Evolutionary conservation across 495 filamentous ascomycete genomes (phyloP).

Genomic region (Terfezia claveryi): DNA sequence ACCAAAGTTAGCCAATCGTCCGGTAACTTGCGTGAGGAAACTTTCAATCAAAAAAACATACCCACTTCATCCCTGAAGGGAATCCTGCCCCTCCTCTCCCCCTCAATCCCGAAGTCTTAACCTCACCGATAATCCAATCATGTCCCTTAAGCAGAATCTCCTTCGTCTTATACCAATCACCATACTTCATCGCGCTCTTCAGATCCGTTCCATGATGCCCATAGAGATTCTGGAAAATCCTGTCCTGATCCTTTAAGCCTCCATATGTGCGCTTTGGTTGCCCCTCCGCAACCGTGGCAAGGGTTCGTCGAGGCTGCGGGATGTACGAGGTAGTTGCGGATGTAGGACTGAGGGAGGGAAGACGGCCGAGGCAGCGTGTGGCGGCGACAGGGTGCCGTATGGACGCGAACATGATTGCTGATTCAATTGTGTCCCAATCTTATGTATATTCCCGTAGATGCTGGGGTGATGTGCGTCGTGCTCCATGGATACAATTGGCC

Average conservation of each 20-base stretch:
- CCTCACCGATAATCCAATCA: constrained; percentile 94
- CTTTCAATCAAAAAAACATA: constrained; percentile 26
- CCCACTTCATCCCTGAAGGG: constrained; percentile 96
- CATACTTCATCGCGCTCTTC: constrained; percentile 90
- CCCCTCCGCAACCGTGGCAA: constrained; percentile 79
- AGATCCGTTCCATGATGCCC: constrained; percentile 74
- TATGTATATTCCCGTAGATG: no score
- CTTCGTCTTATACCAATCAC: constrained; percentile 98
- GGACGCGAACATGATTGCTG: neutral
- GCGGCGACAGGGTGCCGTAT: neutral
- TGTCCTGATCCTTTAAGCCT: constrained; percentile 78
- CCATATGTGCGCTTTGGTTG: constrained; percentile 48
- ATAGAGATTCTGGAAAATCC: constrained; percentile 98
- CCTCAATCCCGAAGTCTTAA: constrained; percentile 87
- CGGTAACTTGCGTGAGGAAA: no score
- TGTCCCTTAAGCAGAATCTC: constrained; percentile 91
- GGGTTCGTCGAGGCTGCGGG: constrained; percentile 8
- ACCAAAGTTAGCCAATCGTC: neutral
- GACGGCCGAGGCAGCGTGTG: neutral
- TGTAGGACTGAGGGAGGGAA: neutral
- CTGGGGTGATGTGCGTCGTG: no score
- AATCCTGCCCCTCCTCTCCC: constrained; percentile 95
- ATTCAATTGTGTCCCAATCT: no score
- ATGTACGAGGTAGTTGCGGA: neutral
- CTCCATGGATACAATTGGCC: no score